Conservation (phyloP, 129 eudicot species). For the Flaveria trinervia region DNA sequence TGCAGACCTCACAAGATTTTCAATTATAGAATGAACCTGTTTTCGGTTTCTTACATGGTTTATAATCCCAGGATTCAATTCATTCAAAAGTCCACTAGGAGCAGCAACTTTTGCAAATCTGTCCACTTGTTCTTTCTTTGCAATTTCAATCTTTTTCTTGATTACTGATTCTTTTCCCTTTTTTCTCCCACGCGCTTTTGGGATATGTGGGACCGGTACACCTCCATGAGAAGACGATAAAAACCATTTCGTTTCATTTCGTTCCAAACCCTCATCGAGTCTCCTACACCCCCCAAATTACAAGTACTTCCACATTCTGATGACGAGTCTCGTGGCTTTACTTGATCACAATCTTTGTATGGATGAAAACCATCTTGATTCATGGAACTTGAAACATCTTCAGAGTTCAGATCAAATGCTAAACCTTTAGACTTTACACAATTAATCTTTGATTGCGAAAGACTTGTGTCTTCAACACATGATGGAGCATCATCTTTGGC, state of each 20-base stretch:
- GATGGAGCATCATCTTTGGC: constrained; percentile 35
- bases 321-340: constrained; percentile 24
- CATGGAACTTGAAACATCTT: constrained; percentile 24
- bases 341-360: constrained; percentile 20
- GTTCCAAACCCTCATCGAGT: constrained; percentile 70
- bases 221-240: constrained; percentile 64
- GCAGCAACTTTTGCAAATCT: constrained; percentile 87
- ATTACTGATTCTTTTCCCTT: constrained; percentile 50
- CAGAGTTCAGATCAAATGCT: constrained; percentile 62
- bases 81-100: constrained; percentile 90
- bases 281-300: constrained; percentile 46
- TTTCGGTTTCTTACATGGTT: constrained; percentile 91
- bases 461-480: constrained; percentile 28
- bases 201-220: constrained; percentile 49
- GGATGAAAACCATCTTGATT: constrained; percentile 22
- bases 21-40: constrained; percentile 93
- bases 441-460: constrained; percentile 15
- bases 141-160: constrained; percentile 77
- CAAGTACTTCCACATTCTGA: constrained; percentile 69
- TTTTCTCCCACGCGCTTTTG: constrained; percentile 64
- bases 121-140: constrained; percentile 81
- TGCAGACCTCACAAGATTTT: constrained; percentile 76
- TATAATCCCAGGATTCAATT: constrained; percentile 84
- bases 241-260: constrained; percentile 85
- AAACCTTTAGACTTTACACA: constrained; percentile 34